Base-by-base conservation (phyloP, 345 rosid genomes). In the Physaria fendleri region DNA sequence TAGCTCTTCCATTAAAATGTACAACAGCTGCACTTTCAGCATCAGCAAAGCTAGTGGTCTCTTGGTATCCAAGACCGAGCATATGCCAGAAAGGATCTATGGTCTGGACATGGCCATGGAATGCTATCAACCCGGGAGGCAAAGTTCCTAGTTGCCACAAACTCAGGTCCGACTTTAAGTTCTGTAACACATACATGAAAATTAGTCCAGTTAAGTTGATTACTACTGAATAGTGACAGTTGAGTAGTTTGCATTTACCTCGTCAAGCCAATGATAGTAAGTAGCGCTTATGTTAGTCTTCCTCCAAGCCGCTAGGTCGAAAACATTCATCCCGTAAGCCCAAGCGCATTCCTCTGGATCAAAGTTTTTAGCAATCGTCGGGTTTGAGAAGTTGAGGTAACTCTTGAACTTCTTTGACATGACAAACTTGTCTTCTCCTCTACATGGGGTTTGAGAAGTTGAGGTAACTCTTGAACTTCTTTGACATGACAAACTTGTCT, bases 81-180 rank as follows among this genome's bases (percentile, higher is more conserved):
- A 84, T 86, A 76, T 93, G 99, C 99, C 99, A 93, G 72, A 86
- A 93, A 3, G 97, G 94, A 76, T 93, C 97, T 1, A 93, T 86
- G 23, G 52, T 75, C 44, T 79, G 94, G 16, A 93, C 90, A 20
- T 87, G 94, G 2, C 96, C 90, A n/a, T 81, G 88, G 75, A 93
- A 93, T 62, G 99, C 96, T 44, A 93, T 85, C 49, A 89, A 81
- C 16, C 97, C 96, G 0, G 97, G 99, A 7, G 99, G 97, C 56
- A 89, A 65, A 33, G 99, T 89, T 35, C 99, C 99, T 0, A 89
- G 87, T 63, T 87, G 94, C 99, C 99, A 93, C 78, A 89, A 79
- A 78, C 97, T 89, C 67, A 93, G 79, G 74, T 85, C 96, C 2
- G 96, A 85, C 66, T 85, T 89, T 80, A 89, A 68, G 82, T 87